phyloP scores from a whole-genome alignment of 352 stramenopile species.

The Pythium oligandrum region DNA sequence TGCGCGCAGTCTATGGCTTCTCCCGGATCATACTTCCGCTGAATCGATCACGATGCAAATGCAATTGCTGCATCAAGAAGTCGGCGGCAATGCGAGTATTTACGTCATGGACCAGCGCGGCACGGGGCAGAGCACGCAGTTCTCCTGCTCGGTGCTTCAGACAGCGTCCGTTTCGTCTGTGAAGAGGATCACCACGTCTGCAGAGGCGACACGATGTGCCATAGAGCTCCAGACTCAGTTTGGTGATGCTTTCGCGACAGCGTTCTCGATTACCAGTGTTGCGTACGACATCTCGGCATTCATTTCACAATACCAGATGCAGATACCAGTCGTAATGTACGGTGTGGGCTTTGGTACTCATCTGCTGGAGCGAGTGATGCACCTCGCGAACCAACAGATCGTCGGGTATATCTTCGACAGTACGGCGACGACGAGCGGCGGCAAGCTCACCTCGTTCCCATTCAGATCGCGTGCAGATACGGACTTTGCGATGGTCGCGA shows the following conservation, averaged over 20 bases:
- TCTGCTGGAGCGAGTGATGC: conserved; percentile 57
- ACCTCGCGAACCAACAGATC: conserved; percentile 41
- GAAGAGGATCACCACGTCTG: conserved; percentile 5
- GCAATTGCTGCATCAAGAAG: conserved; percentile 14
- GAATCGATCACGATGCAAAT: conserved; percentile 20
- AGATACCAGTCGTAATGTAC: conserved; percentile 53
- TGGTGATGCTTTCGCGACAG: conserved; percentile 12
- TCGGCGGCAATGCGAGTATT: conserved; percentile 15
- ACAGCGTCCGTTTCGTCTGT: conserved; percentile 8
- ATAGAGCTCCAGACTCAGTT: conserved; percentile 7
- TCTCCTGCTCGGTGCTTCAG: conserved; percentile 17
- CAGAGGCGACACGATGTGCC: conserved; percentile 11
- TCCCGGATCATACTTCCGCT: conserved; percentile 13
- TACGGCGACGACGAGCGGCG: conserved; percentile 27
- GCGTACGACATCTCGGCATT: conserved; percentile 54
- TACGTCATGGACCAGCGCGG: conserved; percentile 26
- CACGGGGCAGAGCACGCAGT: conserved; percentile 18
- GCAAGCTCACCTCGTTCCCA: conserved; percentile 13
- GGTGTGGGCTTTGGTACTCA: conserved; percentile 65
- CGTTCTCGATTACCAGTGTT: conserved; percentile 66
- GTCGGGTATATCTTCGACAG: conserved; percentile 63
- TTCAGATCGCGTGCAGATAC: conserved; percentile 12
- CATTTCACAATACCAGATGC: conserved; percentile 37
- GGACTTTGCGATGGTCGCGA: conserved; percentile 31
- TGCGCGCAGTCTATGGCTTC: conserved; percentile 15